Evolutionary conservation across 768 basidiomycete genomes (phyloP), one percentile per base, ranked within the genome.

Genomic region (Leccinellum luteum): DNA sequence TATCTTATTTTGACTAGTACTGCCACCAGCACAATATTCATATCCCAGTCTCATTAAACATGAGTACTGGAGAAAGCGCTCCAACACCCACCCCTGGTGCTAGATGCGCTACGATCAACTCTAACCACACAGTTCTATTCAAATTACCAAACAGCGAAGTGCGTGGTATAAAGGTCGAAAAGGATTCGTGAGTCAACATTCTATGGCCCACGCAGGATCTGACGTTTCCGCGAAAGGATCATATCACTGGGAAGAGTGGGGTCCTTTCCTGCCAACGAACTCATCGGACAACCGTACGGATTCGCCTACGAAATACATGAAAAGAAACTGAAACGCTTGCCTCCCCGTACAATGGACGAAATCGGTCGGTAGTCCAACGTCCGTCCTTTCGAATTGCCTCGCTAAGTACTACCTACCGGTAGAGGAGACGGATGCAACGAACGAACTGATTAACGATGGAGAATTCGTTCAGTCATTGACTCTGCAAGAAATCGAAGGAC

Each of bases 381-480:
- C 55, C 52, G 14, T 59, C 6, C 41, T 38, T 13, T 50, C 7
- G 50, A 50, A 28, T 54, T 8, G 10, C 53, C 50, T 28, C 27
- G 21, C 38, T 59, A 10, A 70, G 17, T 17, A 30, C 4, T 25
- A 25, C 52, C 15, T 9, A 10, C 17, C 35, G 35, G 10, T 64
- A 96, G 96, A 95, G 85, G 96, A 98, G 66, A 98, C 95, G 13
- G 89, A 90, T 52, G 96, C 95, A 2, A 99, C 94, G 4, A 99
- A 99, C 66, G 94, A 99, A 67, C 81, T 94, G 4, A 99, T 99
- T 23, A 89, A 90, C 64, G 94, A 96, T 60, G 89, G 86, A 3
- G 81, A 86, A 66, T 83, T 85, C 53, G 89, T 94, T 1, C 92
- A 96, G 62, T 89, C 92, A 28, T 74, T 98, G 57, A 90, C 90